A percentile compares a stretch with the other conserved stretches of the same genome.
Evolutionary conservation across 768 basidiomycete genomes (phyloP).

Genomic region (Collybia nuda): DNA sequence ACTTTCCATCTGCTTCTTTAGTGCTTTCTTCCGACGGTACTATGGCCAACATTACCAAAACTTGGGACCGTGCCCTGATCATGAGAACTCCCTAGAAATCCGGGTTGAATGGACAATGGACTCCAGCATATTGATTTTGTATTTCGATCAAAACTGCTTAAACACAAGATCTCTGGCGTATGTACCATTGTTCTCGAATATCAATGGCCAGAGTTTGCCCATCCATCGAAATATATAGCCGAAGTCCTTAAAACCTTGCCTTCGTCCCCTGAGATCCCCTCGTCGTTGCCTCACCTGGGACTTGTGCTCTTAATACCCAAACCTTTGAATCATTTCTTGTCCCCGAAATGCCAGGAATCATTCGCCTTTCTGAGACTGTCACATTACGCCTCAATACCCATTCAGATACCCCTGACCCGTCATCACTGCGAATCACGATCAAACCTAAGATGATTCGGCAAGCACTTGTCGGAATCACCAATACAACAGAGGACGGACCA

Average conservation of each 20-base stretch:
- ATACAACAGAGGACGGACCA: not conserved
- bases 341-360: conserved; percentile 7
- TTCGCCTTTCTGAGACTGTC: conserved; percentile 5
- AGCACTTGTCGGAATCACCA: conserved; percentile 3
- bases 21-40: no score
- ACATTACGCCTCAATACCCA: not conserved
- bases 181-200: no score
- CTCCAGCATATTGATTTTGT: no score
- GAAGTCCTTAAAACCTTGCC: not conserved
- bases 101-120: no score
- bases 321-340: conserved; percentile 29
- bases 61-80: no score
- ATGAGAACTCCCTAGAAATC: no score
- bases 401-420: not conserved
- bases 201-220: no score
- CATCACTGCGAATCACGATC: conserved; percentile 2
- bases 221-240: no score
- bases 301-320: conserved; percentile 21
- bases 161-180: no score
- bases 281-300: conserved; percentile 25
- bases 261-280: not conserved
- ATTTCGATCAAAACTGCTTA: no score
- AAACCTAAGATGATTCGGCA: conserved; percentile 1
- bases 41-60: no score
- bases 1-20: no score